phyloP scores from a whole-genome alignment of 179 eudicot genomes.

The Camellia oleifera region DNA sequence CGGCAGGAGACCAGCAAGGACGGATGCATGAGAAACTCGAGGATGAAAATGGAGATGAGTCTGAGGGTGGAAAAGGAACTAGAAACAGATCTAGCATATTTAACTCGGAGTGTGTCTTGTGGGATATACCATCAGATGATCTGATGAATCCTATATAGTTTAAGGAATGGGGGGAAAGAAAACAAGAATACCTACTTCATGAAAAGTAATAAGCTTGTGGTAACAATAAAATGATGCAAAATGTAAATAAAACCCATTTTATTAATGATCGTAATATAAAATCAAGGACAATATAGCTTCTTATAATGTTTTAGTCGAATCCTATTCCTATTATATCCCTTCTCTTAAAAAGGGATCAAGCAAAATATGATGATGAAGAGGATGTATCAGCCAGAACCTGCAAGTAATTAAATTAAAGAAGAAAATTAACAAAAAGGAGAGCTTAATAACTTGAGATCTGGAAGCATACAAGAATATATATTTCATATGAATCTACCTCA shows the following conservation, averaged over 20 bases:
- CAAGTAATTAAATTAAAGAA: not conserved
- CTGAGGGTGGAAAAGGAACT: conserved; percentile 32
- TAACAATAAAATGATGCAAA: conserved; percentile 25
- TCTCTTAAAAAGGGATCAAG: too few species aligned
- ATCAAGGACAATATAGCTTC: conserved; percentile 30
- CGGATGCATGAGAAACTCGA: conserved; percentile 43
- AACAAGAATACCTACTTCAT: conserved; percentile 2
- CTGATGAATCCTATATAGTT: conserved; percentile 64
- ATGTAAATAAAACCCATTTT: conserved; percentile 15
- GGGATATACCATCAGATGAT: conserved; percentile 83
- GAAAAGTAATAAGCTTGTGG: conserved; percentile 31
- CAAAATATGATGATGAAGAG: too few species aligned
- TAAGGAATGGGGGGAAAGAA: conserved; percentile 13
- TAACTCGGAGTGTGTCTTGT: conserved; percentile 55
- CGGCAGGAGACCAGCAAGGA: conserved; percentile 52
- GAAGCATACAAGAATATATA: not conserved
- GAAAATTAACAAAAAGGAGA: conserved; percentile 10
- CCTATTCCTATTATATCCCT: not conserved
- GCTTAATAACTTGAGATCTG: not conserved
- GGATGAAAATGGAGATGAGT: conserved; percentile 48
- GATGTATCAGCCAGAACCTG: too few species aligned
- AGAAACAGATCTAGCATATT: conserved; percentile 36
- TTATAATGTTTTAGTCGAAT: not conserved
- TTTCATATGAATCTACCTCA: conserved; percentile 55
- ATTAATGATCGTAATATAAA: conserved; percentile 19